These are phyloP conservation scores for Termitomyces sp. DNA, from an alignment of 768 basidiomycete species.

Conservation along the genomic window DNA sequence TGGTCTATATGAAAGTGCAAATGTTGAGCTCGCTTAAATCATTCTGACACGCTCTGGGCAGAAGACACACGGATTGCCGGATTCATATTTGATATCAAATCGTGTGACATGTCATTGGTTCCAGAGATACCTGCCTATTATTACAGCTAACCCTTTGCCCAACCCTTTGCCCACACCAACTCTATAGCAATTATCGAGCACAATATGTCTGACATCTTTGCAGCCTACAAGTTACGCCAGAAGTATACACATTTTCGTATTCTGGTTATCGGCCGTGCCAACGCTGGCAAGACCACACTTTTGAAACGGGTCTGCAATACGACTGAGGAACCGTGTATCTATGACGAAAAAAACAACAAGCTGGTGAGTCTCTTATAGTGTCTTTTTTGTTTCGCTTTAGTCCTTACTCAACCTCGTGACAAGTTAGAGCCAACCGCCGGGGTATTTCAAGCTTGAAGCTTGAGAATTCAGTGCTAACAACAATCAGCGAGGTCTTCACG, in stretches of 20 bases:
- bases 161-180: not conserved
- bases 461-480: not conserved
- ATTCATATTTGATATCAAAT: not conserved
- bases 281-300: conserved; percentile 2
- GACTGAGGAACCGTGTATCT: not conserved
- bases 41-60: no score
- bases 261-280: conserved; percentile 6
- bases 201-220: not conserved
- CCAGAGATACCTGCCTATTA: not conserved
- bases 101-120: not conserved
- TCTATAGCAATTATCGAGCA: not conserved
- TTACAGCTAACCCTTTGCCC: not conserved
- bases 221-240: not conserved
- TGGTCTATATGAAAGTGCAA: no score
- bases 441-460: not conserved
- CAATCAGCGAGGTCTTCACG: not conserved
- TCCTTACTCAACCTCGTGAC: not conserved
- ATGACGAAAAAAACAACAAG: not conserved
- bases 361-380: not conserved
- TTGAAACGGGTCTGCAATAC: not conserved
- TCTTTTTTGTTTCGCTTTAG: not conserved
- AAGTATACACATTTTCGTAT: conserved; percentile 4
- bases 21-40: no score
- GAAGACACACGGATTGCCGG: not conserved
- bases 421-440: not conserved